Base-by-base conservation (phyloP, 1,284 basidiomycete species). In the Cryptococcus sp. region DNA sequence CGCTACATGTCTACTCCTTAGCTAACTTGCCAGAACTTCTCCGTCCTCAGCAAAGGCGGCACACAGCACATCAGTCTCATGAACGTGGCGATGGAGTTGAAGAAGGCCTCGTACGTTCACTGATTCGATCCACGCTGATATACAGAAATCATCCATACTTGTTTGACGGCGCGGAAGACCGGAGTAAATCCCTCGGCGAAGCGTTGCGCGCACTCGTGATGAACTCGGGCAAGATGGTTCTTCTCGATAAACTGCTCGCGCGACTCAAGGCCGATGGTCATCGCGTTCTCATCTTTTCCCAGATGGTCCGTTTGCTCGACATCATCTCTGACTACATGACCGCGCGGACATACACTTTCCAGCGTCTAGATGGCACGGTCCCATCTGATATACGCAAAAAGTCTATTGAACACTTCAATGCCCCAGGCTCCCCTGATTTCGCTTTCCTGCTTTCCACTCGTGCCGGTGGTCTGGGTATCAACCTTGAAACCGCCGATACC, bases 231-330 rank as follows among this genome's bases (percentile, higher is more conserved):
- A 99, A 99, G 82, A 87, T 99, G 85, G 95, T 98, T 45, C 83
- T 96, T 38, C 86, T 99, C 50, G 96, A 99, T 81, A 92, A 93
- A 77, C 86, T 99, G 19, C 86, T 99, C 20, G 85, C 84, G 26
- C 87, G 92, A 52, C 85, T 99, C 58, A 91, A 91, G 74, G 86
- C 86, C 60, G 92, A 94, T 72, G 91, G 91, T 1, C 95, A 99
- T 71, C 90, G 96, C 52, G 94, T 98, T 47, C 84, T 99, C 64
- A 97, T 99, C 74, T 99, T 99, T 83, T 95, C 92, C 70, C 96
- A 99, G 79, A 99, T 99, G 96, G 95, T 99, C 50, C 88, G 95
- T 61, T 92, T 99, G 86, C 85, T 99, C 41, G 96, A 99, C 78
- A 99, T 99, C 75, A 85, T 99, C 66, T 94, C 90, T 61, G 96